These are phyloP conservation scores for Cystobasidium pallidum DNA, from an alignment of 1,284 basidiomycete genomes.

Conservation along the genomic window DNA sequence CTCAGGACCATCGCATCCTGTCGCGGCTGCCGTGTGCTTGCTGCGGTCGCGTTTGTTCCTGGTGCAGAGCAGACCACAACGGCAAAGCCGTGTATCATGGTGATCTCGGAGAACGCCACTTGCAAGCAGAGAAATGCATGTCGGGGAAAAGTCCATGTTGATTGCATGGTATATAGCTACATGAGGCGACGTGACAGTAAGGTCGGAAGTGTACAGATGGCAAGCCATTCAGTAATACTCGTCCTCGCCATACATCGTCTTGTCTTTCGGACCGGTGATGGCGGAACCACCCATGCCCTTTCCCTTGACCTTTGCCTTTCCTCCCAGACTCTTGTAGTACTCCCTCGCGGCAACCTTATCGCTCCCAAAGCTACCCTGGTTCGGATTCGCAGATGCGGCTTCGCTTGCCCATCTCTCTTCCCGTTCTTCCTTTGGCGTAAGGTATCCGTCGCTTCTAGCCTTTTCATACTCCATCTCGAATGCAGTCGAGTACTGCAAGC, in stretches of 20 bases:
- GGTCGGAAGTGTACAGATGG: neutral
- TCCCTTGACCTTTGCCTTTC: conserved; percentile 28
- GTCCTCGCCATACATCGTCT: conserved; percentile 40
- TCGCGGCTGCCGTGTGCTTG: neutral
- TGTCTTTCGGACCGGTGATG: conserved; percentile 27
- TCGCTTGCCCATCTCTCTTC: conserved; percentile 44
- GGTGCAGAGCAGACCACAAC: neutral
- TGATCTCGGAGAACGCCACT: no score
- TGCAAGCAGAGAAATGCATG: no score
- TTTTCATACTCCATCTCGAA: conserved; percentile 43
- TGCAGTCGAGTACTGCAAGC: conserved; percentile 38
- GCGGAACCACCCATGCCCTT: conserved; percentile 23
- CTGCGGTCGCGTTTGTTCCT: neutral
- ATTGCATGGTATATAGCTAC: no score
- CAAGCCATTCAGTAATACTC: conserved; percentile 23
- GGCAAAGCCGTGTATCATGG: neutral
- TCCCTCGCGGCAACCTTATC: conserved; percentile 38
- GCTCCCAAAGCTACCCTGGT: conserved; percentile 19
- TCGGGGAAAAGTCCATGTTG: no score
- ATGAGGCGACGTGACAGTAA: conserved; percentile 11
- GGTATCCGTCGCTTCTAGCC: conserved; percentile 45
- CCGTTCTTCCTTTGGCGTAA: conserved; percentile 44
- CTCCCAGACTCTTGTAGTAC: conserved; percentile 42
- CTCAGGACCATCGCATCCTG: conserved; percentile 39
- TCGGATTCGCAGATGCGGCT: conserved; percentile 10